phyloP scores from a whole-genome alignment of 805 yeast genomes.

The Sugiyamaella marilandica region DNA sequence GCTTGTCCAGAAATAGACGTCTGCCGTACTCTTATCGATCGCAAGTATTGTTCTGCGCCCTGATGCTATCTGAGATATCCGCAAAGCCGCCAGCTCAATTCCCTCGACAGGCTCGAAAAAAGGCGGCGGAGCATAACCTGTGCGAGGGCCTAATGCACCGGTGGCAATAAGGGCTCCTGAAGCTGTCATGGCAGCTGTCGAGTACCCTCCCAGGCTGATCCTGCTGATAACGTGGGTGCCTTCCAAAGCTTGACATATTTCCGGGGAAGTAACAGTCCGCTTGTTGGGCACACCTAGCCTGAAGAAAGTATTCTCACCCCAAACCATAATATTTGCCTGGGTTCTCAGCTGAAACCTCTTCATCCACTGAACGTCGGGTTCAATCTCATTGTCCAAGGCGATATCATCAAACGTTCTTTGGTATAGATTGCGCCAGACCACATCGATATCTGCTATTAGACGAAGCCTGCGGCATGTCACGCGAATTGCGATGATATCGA shows the following conservation, averaged over 20 bases:
- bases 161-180: neutral
- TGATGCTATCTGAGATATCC: neutral
- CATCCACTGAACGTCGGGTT: neutral
- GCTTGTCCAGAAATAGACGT: neutral
- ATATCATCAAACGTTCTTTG: slow-evolving; percentile 39
- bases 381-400: neutral
- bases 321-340: slow-evolving; percentile 41
- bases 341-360: slow-evolving; percentile 41
- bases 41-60: neutral
- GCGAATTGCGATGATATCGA: slow-evolving; percentile 41
- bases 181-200: neutral
- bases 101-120: no score
- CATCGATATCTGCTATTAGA: slow-evolving; percentile 35
- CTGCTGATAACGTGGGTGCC: neutral
- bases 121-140: neutral
- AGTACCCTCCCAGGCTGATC: neutral
- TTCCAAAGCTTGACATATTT: neutral
- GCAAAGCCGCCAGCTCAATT: neutral
- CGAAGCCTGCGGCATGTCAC: slow-evolving; percentile 39
- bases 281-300: neutral
- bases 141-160: neutral
- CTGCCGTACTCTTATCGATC: neutral
- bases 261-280: neutral
- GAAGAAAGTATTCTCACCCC: slow-evolving; percentile 31
- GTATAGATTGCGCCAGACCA: slow-evolving; percentile 44